A percentile compares a stretch with the other conserved stretches of the same genome.
Conservation (phyloP, 441 rosid species). For the Pelargonium cotyledonis region DNA sequence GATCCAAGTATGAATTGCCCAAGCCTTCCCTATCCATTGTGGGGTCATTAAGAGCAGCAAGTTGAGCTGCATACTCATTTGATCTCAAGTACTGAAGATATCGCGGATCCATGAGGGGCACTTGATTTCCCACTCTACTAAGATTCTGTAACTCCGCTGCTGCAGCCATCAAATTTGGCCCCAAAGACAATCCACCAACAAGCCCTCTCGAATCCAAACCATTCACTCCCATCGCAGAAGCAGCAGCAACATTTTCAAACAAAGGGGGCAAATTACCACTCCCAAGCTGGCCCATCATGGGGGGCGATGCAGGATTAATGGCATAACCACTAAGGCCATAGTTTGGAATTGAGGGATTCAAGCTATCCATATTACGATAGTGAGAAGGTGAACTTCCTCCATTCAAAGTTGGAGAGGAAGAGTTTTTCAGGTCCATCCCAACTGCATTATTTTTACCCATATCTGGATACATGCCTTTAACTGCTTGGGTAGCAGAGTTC, state of each 20-base stretch:
- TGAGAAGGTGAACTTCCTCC: conserved; percentile 40
- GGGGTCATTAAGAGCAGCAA: conserved; percentile 42
- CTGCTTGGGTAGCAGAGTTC: background rate
- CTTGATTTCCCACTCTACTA: conserved; percentile 42
- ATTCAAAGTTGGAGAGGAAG: conserved; percentile 32
- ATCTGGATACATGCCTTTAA: conserved; percentile 16
- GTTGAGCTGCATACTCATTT: conserved; percentile 44
- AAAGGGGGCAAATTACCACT: conserved; percentile 46
- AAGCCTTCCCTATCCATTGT: conserved; percentile 35
- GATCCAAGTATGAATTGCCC: conserved; percentile 49
- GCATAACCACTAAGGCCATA: conserved; percentile 39
- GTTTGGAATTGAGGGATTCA: conserved; percentile 40
- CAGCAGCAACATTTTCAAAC: conserved; percentile 46
- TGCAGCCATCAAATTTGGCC: conserved; percentile 39
- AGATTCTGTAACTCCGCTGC: conserved; percentile 43
- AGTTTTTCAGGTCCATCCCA: conserved; percentile 14
- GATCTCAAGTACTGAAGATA: conserved; percentile 48
- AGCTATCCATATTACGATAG: conserved; percentile 38
- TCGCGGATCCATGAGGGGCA: conserved; percentile 38
- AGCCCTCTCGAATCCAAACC: conserved; percentile 58
- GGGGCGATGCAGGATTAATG: conserved; percentile 39
- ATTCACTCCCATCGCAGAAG: conserved; percentile 54
- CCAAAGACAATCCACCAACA: conserved; percentile 46
- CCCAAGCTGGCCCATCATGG: conserved; percentile 45
- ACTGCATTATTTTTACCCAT: conserved; percentile 12